Evolutionary conservation across 805 yeast genomes (phyloP).

Genomic region (Metschnikowia arizonensis): DNA sequence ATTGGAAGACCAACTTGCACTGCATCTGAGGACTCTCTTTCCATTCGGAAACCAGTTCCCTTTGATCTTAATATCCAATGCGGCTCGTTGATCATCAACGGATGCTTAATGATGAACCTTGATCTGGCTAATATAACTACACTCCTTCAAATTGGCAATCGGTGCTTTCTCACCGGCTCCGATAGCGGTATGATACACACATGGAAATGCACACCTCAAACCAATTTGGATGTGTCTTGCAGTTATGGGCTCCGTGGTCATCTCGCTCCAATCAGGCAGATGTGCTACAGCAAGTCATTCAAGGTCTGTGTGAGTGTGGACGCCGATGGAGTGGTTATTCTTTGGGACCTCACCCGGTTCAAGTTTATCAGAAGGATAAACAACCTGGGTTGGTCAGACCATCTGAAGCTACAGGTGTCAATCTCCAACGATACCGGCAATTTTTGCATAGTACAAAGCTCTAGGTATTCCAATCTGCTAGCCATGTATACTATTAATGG

Average conservation of each 20-base stretch:
- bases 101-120: constrained; percentile 39
- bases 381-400: constrained; percentile 16
- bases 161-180: constrained; percentile 47
- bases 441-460: constrained; percentile 36
- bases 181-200: constrained; percentile 57
- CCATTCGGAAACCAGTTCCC: constrained; percentile 29
- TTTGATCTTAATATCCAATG: constrained; percentile 17
- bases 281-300: constrained; percentile 49
- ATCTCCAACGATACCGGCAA: constrained; percentile 56
- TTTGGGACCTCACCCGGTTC: constrained; percentile 63
- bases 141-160: constrained; percentile 40
- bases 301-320: constrained; percentile 56
- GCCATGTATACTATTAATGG: constrained; percentile 54
- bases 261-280: constrained; percentile 38
- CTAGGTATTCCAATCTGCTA: constrained; percentile 21
- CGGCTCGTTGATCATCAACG: constrained; percentile 40
- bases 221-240: constrained; percentile 30
- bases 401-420: constrained; percentile 30
- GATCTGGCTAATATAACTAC: constrained; percentile 37
- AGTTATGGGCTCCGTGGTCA: constrained; percentile 58
- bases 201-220: constrained; percentile 45
- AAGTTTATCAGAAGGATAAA: constrained; percentile 43
- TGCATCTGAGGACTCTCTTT: constrained; percentile 33
- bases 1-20: constrained; percentile 45
- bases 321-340: constrained; percentile 46